A percentile compares a stretch with the other conserved stretches of the same genome.
Conservation (phyloP, 495 filamentous ascomycete genomes). For the Penicillium arizonense region DNA sequence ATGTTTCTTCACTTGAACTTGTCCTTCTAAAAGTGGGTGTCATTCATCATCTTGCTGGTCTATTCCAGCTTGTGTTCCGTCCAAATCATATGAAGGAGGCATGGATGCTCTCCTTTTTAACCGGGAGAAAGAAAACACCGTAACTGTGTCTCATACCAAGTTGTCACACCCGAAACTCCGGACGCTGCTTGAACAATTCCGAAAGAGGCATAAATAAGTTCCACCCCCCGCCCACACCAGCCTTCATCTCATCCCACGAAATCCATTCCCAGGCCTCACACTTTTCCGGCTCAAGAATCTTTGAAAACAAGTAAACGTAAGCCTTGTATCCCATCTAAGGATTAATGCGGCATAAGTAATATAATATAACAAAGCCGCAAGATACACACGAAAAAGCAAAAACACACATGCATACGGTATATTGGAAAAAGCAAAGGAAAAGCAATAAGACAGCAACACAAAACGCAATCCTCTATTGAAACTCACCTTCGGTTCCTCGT, state of each 20-base stretch:
- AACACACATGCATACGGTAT: not conserved
- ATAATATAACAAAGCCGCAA: not conserved
- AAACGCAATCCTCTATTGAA: not conserved
- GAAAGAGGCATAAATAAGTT: constrained; percentile 56
- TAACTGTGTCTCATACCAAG: too few relatives aligned
- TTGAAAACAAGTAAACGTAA: not conserved
- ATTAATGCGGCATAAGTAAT: not conserved
- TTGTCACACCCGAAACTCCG: constrained; percentile 16
- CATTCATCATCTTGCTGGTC: too few relatives aligned
- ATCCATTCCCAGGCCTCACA: constrained; percentile 64
- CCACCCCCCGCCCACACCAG: constrained; percentile 16
- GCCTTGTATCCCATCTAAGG: not conserved
- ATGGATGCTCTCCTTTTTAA: too few relatives aligned
- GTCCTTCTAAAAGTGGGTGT: too few relatives aligned
- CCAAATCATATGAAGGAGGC: too few relatives aligned
- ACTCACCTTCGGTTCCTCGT: constrained; percentile 50
- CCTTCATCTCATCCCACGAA: constrained; percentile 42
- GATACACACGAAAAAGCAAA: not conserved
- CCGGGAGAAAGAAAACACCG: too few relatives aligned
- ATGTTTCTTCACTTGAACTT: too few relatives aligned
- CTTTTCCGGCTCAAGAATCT: constrained; percentile 60
- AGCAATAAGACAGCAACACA: constrained; percentile 23
- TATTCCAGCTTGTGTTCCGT: too few relatives aligned
- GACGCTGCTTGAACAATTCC: constrained; percentile 51
- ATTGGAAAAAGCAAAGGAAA: not conserved